A percentile compares a stretch with the other conserved stretches of the same genome.
Evolutionary conservation across 2,329 filamentous ascomycete species (phyloP).

Genomic region (Clonostachys rosea): DNA sequence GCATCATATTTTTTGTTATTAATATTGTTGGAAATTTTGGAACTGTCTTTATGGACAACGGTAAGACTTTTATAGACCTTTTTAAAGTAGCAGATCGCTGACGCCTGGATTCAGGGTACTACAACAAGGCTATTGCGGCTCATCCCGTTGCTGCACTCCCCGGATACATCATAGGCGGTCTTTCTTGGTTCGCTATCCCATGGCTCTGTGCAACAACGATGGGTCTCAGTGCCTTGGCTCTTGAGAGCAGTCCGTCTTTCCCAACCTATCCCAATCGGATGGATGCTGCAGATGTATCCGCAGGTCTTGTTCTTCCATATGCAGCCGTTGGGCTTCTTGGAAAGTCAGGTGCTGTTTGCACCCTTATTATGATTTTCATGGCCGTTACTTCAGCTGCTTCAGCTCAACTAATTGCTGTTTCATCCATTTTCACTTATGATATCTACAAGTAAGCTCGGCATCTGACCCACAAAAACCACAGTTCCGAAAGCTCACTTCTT

Average conservation of each 20-base stretch:
- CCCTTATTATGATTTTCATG: conserved; percentile 70
- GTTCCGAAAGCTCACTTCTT: too few species aligned
- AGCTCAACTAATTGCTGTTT: conserved; percentile 81
- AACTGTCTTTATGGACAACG: conserved; percentile 62
- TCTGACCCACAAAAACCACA: too few species aligned
- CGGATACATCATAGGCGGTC: conserved; percentile 78
- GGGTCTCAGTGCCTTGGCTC: conserved; percentile 71
- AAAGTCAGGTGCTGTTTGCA: conserved; percentile 72
- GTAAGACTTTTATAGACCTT: too few species aligned
- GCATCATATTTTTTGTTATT: conserved; percentile 82
- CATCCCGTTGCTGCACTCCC: conserved; percentile 76
- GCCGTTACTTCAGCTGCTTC: conserved; percentile 82
- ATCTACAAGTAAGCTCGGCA: conserved; percentile 46
- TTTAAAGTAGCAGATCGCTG: too few species aligned
- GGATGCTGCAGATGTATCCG: conserved; percentile 64
- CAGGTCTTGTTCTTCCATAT: conserved; percentile 75
- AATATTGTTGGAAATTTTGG: conserved; percentile 74
- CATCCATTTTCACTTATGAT: conserved; percentile 82
- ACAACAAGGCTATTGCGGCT: conserved; percentile 84
- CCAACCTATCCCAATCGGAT: conserved; percentile 69
- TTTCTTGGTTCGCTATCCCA: conserved; percentile 84
- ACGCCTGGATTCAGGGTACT: conserved; percentile 43
- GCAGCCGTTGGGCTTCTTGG: conserved; percentile 77
- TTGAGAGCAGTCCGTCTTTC: conserved; percentile 67
- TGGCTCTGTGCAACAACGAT: conserved; percentile 81